Conservation (phyloP, 306 rosid genomes). For the Dryas octopetala region DNA sequence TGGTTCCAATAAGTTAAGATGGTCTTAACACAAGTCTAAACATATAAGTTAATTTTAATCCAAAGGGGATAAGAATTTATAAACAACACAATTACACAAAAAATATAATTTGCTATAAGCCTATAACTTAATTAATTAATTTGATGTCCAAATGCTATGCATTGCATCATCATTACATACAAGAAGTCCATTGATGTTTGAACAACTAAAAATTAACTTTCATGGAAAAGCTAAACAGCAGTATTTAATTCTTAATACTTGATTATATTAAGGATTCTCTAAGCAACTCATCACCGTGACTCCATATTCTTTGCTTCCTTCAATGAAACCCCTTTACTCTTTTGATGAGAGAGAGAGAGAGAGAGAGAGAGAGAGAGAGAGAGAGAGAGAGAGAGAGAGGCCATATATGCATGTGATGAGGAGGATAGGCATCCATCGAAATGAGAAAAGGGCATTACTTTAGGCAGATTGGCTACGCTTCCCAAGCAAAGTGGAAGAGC, state of each 20-base stretch:
- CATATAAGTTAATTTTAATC: not conserved
- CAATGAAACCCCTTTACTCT: conserved; percentile 36
- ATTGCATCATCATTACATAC: conserved; percentile 18
- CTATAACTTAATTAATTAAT: not conserved
- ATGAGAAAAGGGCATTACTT: conserved; percentile 41
- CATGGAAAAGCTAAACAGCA: not conserved
- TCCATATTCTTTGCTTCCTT: conserved; percentile 43
- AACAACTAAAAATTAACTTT: conserved; percentile 7
- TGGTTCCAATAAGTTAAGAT: not conserved
- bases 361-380: conserved; percentile 20
- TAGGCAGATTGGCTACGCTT: conserved; percentile 45
- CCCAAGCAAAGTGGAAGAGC: conserved; percentile 42
- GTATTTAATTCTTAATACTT: conserved; percentile 9
- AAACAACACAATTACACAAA: not conserved
- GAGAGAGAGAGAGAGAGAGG: conserved; percentile 22
- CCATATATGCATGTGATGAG: conserved; percentile 46
- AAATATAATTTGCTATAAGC: not conserved
- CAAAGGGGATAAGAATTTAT: not conserved
- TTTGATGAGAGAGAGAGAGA: conserved; percentile 4
- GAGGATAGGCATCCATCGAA: conserved; percentile 35
- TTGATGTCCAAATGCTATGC: not conserved
- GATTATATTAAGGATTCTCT: conserved; percentile 5
- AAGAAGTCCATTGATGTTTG: conserved; percentile 5
- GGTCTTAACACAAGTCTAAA: not conserved
- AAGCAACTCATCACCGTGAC: conserved; percentile 11